These are phyloP conservation scores for Coprinopsis marcescibilis DNA, from an alignment of 768 basidiomycete genomes.

Conservation along the genomic window DNA sequence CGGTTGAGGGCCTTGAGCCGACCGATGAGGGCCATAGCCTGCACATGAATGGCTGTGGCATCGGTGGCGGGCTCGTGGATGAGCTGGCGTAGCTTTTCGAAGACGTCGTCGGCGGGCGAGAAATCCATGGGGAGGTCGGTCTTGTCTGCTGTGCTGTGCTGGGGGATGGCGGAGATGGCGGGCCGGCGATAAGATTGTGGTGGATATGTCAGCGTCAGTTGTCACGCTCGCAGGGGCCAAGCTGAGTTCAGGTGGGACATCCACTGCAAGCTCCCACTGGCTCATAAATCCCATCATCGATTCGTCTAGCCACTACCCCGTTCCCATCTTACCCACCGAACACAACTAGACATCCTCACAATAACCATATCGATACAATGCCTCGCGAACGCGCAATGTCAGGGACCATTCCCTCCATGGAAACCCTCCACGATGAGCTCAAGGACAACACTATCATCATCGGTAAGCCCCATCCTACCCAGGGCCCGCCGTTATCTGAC, in stretches of 20 bases:
- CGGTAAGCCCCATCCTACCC: slow-evolving; percentile 41
- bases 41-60: slow-evolving; percentile 48
- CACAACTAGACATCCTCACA: slow-evolving; percentile 5
- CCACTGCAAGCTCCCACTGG: too few relatives aligned
- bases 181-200: slow-evolving; percentile 23
- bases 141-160: neutral
- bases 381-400: slow-evolving; percentile 53
- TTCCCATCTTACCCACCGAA: slow-evolving; percentile 12
- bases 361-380: slow-evolving; percentile 24
- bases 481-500: neutral
- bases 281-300: neutral
- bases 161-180: slow-evolving; percentile 15
- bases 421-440: slow-evolving; percentile 61
- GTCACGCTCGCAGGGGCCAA: too few relatives aligned
- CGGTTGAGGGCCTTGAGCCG: slow-evolving; percentile 78
- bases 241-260: too few relatives aligned
- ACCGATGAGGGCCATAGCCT: slow-evolving; percentile 71
- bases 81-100: slow-evolving; percentile 60
- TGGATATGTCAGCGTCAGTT: slow-evolving; percentile 15
- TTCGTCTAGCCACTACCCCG: slow-evolving; percentile 5
- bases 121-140: slow-evolving; percentile 7
- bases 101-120: slow-evolving; percentile 43
- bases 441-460: slow-evolving; percentile 87
- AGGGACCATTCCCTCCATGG: slow-evolving; percentile 90
- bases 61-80: slow-evolving; percentile 47